Conservation (phyloP, 164 flowering plant genomes). For the Cinnamomum micranthum region DNA sequence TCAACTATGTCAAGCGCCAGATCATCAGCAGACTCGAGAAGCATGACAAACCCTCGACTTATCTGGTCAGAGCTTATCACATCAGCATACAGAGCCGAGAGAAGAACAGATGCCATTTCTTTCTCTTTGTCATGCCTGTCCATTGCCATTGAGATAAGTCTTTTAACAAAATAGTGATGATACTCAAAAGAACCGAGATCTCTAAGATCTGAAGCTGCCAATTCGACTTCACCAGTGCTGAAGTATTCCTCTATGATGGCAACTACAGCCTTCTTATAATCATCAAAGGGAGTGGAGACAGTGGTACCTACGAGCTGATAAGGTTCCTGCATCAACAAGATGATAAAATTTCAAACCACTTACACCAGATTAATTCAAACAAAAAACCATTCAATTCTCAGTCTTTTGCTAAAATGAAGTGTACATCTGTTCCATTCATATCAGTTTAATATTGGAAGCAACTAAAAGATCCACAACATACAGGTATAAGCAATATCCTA, state of each 20-base stretch:
- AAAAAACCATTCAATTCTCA: too few species aligned
- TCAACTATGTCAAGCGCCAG: conserved; percentile 81
- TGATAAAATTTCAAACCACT: not conserved
- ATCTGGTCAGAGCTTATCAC: conserved; percentile 76
- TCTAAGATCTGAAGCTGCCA: conserved; percentile 79
- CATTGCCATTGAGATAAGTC: conserved; percentile 93
- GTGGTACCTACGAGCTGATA: conserved; percentile 83
- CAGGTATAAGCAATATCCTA: too few species aligned
- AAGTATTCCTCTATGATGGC: conserved; percentile 90
- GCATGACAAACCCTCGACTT: conserved; percentile 84
- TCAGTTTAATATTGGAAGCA: too few species aligned
- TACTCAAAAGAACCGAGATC: conserved; percentile 80
- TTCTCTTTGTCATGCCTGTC: conserved; percentile 97
- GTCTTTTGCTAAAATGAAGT: too few species aligned
- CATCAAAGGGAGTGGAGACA: conserved; percentile 80
- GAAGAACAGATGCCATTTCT: conserved; percentile 96
- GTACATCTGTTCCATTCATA: not conserved
- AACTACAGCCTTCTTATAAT: conserved; percentile 85
- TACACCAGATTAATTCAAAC: not conserved
- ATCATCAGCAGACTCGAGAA: conserved; percentile 96
- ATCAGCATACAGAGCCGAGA: conserved; percentile 90
- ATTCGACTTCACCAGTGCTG: conserved; percentile 74
- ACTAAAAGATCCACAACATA: too few species aligned
- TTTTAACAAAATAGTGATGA: conserved; percentile 85
- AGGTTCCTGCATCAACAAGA: conserved; percentile 61